A percentile compares a stretch with the other conserved stretches of the same genome.
These are phyloP conservation scores for Fusarium albidum DNA, from an alignment of 2,329 filamentous ascomycete species.

Conservation along the genomic window DNA sequence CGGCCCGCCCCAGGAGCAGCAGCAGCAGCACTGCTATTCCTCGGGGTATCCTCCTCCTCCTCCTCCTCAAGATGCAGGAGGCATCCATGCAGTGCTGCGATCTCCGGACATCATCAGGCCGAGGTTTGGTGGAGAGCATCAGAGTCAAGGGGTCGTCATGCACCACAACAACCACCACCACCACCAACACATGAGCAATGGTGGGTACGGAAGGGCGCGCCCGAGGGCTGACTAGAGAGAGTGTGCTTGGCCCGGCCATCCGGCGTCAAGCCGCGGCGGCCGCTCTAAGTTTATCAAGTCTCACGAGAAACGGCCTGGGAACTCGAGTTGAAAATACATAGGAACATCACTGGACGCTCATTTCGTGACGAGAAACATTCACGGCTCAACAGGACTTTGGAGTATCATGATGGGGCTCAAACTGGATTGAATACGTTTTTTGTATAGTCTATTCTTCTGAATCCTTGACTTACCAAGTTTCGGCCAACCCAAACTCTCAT, in stretches of 20 bases:
- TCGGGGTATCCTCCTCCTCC: slow-evolving; percentile 10
- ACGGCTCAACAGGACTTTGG: background rate
- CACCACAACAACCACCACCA: no score
- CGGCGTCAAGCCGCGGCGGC: no score
- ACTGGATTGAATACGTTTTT: slow-evolving; percentile 27
- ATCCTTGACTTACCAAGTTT: slow-evolving; percentile 13
- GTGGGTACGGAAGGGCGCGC: slow-evolving; percentile 17
- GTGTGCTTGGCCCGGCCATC: background rate
- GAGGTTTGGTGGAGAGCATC: background rate
- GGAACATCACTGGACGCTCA: slow-evolving; percentile 19
- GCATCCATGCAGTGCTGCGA: slow-evolving; percentile 12
- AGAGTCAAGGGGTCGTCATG: slow-evolving; percentile 1
- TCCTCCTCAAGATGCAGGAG: slow-evolving; percentile 6
- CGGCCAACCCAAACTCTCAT: background rate
- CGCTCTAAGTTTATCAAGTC: background rate
- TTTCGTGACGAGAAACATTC: slow-evolving; percentile 1
- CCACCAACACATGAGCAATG: background rate
- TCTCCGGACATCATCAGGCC: slow-evolving; percentile 14
- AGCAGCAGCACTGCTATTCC: slow-evolving; percentile 13
- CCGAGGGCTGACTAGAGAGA: slow-evolving; percentile 1
- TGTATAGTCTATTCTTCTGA: background rate
- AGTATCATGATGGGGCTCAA: slow-evolving; percentile 8
- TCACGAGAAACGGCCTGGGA: background rate
- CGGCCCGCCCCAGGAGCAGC: background rate
- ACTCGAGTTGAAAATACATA: background rate